A percentile compares a stretch with the other conserved stretches of the same genome.
phyloP scores from a whole-genome alignment of 208 protist species.

The Naegleria fowleri region DNA sequence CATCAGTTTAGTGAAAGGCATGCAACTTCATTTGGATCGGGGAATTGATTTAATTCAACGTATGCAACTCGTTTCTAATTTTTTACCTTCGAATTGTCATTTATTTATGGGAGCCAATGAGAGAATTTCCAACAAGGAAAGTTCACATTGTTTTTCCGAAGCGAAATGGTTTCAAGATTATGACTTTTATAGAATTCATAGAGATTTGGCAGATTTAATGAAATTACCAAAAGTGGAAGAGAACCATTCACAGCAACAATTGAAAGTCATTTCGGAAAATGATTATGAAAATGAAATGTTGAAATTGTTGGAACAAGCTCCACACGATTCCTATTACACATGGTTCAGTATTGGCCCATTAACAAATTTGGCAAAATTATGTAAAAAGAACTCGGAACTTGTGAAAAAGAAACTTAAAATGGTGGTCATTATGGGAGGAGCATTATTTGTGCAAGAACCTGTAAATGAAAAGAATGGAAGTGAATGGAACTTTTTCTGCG shows the following conservation, averaged over 20 bases:
- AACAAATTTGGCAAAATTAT: background rate
- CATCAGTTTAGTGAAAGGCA: background rate
- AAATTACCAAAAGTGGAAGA: background rate
- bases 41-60: background rate
- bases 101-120: background rate
- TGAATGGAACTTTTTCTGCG: conserved; percentile 1
- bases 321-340: background rate
- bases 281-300: background rate
- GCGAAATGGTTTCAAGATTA: background rate
- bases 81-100: background rate
- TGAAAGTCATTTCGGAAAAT: background rate
- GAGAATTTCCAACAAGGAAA: background rate
- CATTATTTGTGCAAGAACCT: background rate
- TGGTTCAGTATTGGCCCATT: background rate
- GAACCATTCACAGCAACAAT: background rate
- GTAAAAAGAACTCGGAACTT: background rate
- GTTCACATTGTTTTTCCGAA: background rate
- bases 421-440: background rate
- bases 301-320: background rate
- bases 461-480: background rate
- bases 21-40: background rate
- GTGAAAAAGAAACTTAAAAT: background rate
- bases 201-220: background rate
- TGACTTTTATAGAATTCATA: background rate
- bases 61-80: background rate